Base-by-base conservation (phyloP, 2,329 filamentous ascomycete genomes). In the Juglanconis juglandina region DNA sequence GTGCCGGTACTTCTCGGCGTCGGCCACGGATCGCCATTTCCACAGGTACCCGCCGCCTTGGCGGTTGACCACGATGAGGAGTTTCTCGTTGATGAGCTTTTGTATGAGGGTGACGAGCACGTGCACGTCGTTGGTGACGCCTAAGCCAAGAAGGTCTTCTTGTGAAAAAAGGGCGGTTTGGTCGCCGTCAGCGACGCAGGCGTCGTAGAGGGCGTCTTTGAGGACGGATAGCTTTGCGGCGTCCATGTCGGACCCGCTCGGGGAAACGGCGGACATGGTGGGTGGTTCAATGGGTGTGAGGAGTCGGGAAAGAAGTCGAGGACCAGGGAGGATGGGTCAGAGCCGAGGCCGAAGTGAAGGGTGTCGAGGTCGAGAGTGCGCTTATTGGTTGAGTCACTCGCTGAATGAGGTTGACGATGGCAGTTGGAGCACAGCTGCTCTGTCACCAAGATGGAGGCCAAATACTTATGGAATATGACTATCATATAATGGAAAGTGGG, bases 131-230 rank as follows among this genome's bases (percentile, higher is more conserved):
- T 81, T 76, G 53, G 81, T 79, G 64, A 87, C 77, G 60, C 60
- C 53, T 34, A 68, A 56, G 17, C 58, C 56, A 35, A 67, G 58
- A 37, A 64, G 56, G 50, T 64, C 62, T 33, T 62, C 56, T 35
- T 64, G 62, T 32, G 56, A 56, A 56, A 59, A 64, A 49, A 62
- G 60, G 14, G 50, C 53, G 4, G 56, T 13, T 39, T 59, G 50
- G 60, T 60, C 56, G 44, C 62, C 62, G 34, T 56, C 54, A 44
- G 52, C 53, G 7, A 49, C 48, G 50, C 81, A 83, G 39, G 79
- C 77, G 53, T 84, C 79, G 72, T 86, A 87, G 46, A 87, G 79
- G 13, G 79, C 76, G 65, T 82, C 75, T 68, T 86, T 86, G 69
- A 82, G 78, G 59, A 83, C 75, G 44, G 72, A 69, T 59, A 83